Evolutionary conservation across 768 basidiomycete species (phyloP).

Genomic region (Mycena venus): DNA sequence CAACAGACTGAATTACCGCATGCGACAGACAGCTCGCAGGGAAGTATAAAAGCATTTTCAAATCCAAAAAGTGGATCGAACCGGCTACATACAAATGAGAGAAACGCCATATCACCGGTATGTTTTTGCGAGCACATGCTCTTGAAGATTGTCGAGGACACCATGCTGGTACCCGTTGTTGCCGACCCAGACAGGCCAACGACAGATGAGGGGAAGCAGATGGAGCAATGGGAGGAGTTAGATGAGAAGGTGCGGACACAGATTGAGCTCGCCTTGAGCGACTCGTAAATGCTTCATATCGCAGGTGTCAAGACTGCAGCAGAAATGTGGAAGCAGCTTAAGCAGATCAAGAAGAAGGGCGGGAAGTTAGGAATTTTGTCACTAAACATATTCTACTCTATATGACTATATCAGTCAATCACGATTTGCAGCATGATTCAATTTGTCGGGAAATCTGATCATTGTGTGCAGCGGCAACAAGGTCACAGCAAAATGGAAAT

Average conservation of each 20-base stretch:
- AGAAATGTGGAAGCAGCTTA: slow-evolving; percentile 19
- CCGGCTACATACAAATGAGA: no score
- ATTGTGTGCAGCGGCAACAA: no score
- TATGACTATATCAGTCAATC: no score
- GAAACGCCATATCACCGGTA: slow-evolving; percentile 9
- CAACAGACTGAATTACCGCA: no score
- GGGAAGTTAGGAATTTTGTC: slow-evolving; percentile 22
- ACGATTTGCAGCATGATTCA: no score
- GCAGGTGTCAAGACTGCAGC: slow-evolving; percentile 16
- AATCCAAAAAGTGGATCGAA: no score
- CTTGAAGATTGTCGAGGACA: not conserved
- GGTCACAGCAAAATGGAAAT: no score
- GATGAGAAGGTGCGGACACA: no score
- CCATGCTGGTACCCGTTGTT: not conserved
- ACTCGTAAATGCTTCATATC: slow-evolving; percentile 20
- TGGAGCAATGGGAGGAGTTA: slow-evolving; percentile 15
- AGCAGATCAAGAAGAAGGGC: slow-evolving; percentile 12
- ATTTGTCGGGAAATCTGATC: no score
- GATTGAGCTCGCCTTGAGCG: slow-evolving; percentile 19
- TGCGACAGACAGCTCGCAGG: no score
- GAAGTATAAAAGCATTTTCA: no score
- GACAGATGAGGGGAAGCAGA: not conserved
- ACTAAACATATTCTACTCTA: no score
- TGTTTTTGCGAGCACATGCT: not conserved
- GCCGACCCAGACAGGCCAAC: not conserved